phyloP scores from a whole-genome alignment of 208 protist genomes.

The Acanthamoeba royreba region DNA sequence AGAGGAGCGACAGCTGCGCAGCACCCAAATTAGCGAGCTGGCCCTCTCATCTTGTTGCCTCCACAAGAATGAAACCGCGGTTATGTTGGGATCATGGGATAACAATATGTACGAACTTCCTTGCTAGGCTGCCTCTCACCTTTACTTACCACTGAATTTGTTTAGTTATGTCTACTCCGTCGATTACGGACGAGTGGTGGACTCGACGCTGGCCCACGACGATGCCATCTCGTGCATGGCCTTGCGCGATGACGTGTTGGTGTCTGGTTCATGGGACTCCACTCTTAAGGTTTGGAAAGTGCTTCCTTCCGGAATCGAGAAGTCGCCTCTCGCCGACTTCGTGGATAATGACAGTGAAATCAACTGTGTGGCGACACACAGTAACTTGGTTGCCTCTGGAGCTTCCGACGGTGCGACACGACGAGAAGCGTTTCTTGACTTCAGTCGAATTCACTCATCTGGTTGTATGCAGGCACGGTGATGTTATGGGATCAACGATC shows the following conservation, averaged over 20 bases:
- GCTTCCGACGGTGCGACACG: neutral
- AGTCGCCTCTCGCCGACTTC: neutral
- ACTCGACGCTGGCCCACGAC: constrained; percentile 62
- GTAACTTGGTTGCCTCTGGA: neutral
- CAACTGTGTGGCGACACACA: neutral
- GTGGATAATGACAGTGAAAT: constrained; percentile 36
- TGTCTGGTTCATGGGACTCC: constrained; percentile 47
- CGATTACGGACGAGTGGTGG: constrained; percentile 63
- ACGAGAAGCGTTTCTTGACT: too few species aligned
- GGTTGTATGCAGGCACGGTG: neutral
- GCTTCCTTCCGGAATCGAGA: neutral
- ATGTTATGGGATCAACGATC: neutral
- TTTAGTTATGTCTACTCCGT: constrained; percentile 74
- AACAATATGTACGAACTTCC: constrained; percentile 67
- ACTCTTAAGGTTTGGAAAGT: constrained; percentile 1
- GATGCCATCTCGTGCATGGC: constrained; percentile 68
- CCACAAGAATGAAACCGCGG: constrained; percentile 59
- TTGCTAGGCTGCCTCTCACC: neutral
- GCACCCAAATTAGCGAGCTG: constrained; percentile 34
- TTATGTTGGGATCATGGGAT: constrained; percentile 75
- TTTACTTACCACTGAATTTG: neutral
- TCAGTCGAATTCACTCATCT: neutral
- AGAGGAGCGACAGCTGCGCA: constrained; percentile 71
- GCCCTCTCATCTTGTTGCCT: constrained; percentile 68
- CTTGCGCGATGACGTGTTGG: constrained; percentile 49